Evolutionary conservation across 31 red algal species (phyloP).

Genomic region (Asparagopsis taxiformis): DNA sequence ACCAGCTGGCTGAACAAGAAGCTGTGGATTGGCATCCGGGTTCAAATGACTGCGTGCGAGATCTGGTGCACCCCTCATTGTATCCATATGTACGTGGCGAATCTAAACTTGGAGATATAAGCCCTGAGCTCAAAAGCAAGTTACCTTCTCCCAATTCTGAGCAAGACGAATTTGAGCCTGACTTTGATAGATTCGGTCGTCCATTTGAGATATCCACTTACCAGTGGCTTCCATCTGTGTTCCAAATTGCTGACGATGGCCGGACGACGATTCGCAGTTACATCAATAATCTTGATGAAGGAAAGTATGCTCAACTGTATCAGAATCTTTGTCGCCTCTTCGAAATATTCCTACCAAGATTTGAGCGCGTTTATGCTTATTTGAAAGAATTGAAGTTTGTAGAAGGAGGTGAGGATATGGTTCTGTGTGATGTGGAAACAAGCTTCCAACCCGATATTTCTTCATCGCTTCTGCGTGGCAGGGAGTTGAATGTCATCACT

Average conservation of each 20-base stretch:
- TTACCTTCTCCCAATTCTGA: too few species aligned
- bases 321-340: constrained; percentile 1
- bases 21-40: constrained; percentile 16
- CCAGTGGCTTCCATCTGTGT: constrained; percentile 7
- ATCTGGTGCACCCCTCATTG: constrained; percentile 14
- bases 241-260: background rate
- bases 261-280: background rate
- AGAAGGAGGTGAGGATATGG: background rate
- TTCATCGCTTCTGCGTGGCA: background rate
- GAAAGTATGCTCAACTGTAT: constrained; percentile 14
- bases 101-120: background rate
- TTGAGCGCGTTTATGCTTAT: constrained; percentile 19
- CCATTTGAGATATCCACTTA: background rate
- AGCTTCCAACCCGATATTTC: constrained; percentile 10
- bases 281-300: constrained; percentile 14
- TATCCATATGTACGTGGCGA: constrained; percentile 7
- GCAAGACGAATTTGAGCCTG: background rate
- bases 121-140: background rate
- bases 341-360: constrained; percentile 9
- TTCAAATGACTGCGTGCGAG: background rate
- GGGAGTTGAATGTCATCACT: constrained; percentile 1
- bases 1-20: background rate
- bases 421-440: background rate
- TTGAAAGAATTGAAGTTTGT: background rate
- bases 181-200: constrained; percentile 3